Evolutionary conservation across 768 basidiomycete genomes (phyloP).

Genomic region (Tulasnella sp.): DNA sequence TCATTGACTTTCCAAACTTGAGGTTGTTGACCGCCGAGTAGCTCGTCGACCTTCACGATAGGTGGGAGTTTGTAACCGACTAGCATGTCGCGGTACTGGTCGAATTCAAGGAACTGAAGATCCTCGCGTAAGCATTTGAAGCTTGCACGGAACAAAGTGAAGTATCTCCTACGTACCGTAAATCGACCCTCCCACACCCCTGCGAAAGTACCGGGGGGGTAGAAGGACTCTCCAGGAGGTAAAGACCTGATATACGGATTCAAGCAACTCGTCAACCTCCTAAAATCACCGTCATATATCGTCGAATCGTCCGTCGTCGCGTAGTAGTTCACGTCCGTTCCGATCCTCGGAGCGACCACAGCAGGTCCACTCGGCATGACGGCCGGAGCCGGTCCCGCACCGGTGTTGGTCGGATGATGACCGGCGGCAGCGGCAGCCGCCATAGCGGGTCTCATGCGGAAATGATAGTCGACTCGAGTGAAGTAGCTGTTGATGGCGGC

Average conservation of each 20-base stretch:
- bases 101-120: conserved; percentile 68
- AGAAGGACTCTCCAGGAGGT: not conserved
- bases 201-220: conserved; percentile 17
- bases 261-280: conserved; percentile 8
- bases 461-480: conserved; percentile 1
- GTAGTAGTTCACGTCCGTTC: not conserved
- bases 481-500: conserved; percentile 12
- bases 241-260: conserved; percentile 18
- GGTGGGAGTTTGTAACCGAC: conserved; percentile 45
- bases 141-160: too few relatives aligned
- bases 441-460: conserved; percentile 2
- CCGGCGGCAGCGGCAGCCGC: not conserved
- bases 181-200: conserved; percentile 25
- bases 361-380: not conserved
- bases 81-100: conserved; percentile 47
- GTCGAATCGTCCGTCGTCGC: conserved; percentile 5
- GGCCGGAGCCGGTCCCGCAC: not conserved
- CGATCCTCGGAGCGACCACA: not conserved
- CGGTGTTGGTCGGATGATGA: not conserved
- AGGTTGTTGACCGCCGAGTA: conserved; percentile 70
- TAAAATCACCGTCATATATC: conserved; percentile 12
- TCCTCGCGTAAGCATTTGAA: conserved; percentile 37
- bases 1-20: conserved; percentile 87
- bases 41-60: conserved; percentile 50
- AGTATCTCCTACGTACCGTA: conserved; percentile 21